A percentile compares a stretch with the other conserved stretches of the same genome.
These are phyloP conservation scores for Phytophthora litchii DNA, from an alignment of 352 stramenopile genomes.

Conservation along the genomic window DNA sequence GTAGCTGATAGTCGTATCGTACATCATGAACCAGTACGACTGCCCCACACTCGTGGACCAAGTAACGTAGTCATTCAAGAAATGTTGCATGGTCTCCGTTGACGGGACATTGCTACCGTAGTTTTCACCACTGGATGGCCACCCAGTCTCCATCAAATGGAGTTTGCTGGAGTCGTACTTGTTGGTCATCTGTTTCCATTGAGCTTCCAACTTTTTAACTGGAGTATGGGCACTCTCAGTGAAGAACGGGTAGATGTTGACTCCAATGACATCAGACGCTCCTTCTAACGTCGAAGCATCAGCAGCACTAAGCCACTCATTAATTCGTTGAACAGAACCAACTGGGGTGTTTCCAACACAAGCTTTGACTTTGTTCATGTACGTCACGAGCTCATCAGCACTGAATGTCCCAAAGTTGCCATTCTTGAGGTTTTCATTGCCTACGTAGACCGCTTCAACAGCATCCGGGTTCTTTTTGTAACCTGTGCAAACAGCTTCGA, in stretches of 20 bases:
- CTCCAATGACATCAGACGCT: constrained; percentile 45
- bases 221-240: constrained; percentile 37
- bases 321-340: constrained; percentile 71
- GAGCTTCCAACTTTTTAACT: constrained; percentile 56
- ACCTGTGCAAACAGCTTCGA: constrained; percentile 61
- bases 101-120: constrained; percentile 47
- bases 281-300: constrained; percentile 42
- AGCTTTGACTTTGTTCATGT: constrained; percentile 60
- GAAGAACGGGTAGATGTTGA: constrained; percentile 86
- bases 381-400: constrained; percentile 40
- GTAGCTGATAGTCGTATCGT: constrained; percentile 57
- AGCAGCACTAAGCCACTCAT: constrained; percentile 57
- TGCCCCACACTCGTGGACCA: constrained; percentile 39
- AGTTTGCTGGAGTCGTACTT: constrained; percentile 54
- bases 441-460: constrained; percentile 71
- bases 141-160: constrained; percentile 64
- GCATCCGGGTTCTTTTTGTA: constrained; percentile 40
- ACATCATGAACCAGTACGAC: constrained; percentile 77
- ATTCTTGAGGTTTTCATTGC: constrained; percentile 75
- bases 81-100: constrained; percentile 46
- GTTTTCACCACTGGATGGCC: constrained; percentile 46
- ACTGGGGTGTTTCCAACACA: constrained; percentile 51
- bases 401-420: constrained; percentile 46
- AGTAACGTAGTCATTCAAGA: constrained; percentile 49
- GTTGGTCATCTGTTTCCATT: constrained; percentile 51